Base-by-base conservation (phyloP, 2,329 filamentous ascomycete species). In the Hyphodiscus sp. region DNA sequence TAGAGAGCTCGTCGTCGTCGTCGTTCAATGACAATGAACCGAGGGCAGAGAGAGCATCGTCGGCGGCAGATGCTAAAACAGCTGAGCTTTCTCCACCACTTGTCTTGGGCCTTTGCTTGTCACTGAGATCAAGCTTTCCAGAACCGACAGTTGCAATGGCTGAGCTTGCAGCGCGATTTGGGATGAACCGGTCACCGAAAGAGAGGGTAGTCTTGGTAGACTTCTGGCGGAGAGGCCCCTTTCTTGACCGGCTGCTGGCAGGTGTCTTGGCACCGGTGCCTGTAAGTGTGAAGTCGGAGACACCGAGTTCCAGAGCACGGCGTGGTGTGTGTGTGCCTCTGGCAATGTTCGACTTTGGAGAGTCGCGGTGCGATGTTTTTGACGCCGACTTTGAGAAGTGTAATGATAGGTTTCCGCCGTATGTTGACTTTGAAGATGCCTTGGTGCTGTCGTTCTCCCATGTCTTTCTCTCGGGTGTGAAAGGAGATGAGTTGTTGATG, bases 341-440 rank as follows among this genome's bases (percentile, higher is more conserved):
- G 61, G 87, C 89, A 70, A 96, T 96, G 78, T 96, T 97, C 55
- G 91, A 96, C 78, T 97, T 97, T 69, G 91, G 91, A 2, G 92
- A 96, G 69, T 94, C 88, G 49, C 88, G 86, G 70, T 89, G 86
- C 42, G 81, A 76, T 42, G 78, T 74, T 74, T 85, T 86, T 58
- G 83, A 79, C 56, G 72, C 73, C 2, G 80, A 85, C 67, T 87
- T 87, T 58, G 87, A 79, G 67, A 96, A 87, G 68, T 91, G 86
- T 56, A 88, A 79, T 60, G 89, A 82, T 54, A 95, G 77, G 72
- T 91, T 91, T 60, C 85, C 87, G 58, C 86, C 83, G 70, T 89
- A 94, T 56, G 90, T 84, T 8, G 90, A 90, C 74, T 90, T 87
- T 60, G 77, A 72, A 26, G 57, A 53, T 62, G 72, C 67, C 71